Evolutionary conservation across 108 stramenopile genomes (phyloP).

Genomic region (Cyclostephanos invisitatus): DNA sequence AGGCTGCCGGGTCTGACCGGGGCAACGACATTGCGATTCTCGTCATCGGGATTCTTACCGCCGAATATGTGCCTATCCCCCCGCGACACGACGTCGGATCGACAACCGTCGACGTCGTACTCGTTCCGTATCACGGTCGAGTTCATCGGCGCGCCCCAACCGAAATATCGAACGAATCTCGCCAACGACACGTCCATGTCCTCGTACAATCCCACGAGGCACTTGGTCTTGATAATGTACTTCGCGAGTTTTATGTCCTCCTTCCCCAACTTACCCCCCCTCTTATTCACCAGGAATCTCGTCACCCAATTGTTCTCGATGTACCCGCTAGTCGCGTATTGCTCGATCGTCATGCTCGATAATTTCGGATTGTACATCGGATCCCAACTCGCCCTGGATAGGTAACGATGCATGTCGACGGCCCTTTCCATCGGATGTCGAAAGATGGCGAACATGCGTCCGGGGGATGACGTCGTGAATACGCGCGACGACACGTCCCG

Average conservation of each 20-base stretch:
- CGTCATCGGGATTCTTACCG: conserved; percentile 21
- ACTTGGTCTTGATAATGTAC: conserved; percentile 42
- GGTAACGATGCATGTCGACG: conserved; percentile 49
- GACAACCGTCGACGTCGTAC: conserved; percentile 12
- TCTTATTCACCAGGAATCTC: conserved; percentile 35
- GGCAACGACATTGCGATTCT: background rate
- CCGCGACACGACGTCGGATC: conserved; percentile 3
- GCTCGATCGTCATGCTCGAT: conserved; percentile 43
- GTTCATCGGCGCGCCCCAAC: conserved; percentile 22
- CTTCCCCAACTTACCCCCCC: conserved; percentile 31
- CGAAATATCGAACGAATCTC: conserved; percentile 52
- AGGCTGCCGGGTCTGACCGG: conserved; percentile 28
- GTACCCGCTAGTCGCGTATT: conserved; percentile 46
- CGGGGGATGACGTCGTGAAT: conserved; percentile 22
- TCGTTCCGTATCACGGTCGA: background rate
- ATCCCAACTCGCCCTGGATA: conserved; percentile 45
- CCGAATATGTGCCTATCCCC: conserved; percentile 32
- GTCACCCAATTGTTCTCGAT: conserved; percentile 67
- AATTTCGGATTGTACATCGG: conserved; percentile 45
- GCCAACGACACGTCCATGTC: conserved; percentile 40
- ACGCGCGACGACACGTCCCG: conserved; percentile 31
- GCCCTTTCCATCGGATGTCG: conserved; percentile 57
- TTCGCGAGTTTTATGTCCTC: conserved; percentile 50
- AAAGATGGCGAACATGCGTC: conserved; percentile 49
- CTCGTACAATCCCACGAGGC: conserved; percentile 49